phyloP scores from a whole-genome alignment of 208 protist genomes.

The Blechomonas ayalai region DNA sequence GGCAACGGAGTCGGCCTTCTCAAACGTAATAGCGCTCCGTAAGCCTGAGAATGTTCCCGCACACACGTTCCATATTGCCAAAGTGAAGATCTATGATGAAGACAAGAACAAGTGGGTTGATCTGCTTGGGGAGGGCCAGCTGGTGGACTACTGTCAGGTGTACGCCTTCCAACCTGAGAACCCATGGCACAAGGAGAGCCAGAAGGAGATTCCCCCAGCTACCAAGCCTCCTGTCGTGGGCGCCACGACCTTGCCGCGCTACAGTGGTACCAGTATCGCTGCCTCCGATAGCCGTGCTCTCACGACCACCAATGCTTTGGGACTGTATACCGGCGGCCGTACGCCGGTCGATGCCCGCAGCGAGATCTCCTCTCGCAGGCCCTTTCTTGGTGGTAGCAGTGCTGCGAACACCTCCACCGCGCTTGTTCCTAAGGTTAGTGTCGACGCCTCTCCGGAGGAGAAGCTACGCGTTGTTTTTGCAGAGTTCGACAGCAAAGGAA shows the following conservation, averaged over 20 bases:
- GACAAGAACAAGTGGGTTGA: constrained; percentile 86
- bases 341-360: constrained; percentile 16
- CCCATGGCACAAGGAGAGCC: constrained; percentile 88
- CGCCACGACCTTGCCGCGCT: constrained; percentile 6
- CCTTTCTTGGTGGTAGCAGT: constrained; percentile 5
- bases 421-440: constrained; percentile 39
- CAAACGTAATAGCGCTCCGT: constrained; percentile 62
- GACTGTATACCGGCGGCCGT: constrained; percentile 54
- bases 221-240: constrained; percentile 48
- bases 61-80: constrained; percentile 77
- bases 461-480: constrained; percentile 85
- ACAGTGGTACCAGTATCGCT: neutral
- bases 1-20: constrained; percentile 59
- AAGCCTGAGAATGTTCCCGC: constrained; percentile 61
- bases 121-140: constrained; percentile 64
- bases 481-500: constrained; percentile 79
- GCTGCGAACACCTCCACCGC: constrained; percentile 28
- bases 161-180: constrained; percentile 89
- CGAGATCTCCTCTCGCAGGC: constrained; percentile 24
- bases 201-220: constrained; percentile 81
- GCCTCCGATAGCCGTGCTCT: constrained; percentile 12
- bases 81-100: constrained; percentile 87
- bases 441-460: constrained; percentile 73
- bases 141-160: constrained; percentile 79
- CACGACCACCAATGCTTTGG: constrained; percentile 17